Evolutionary conservation across 805 yeast genomes (phyloP).

Genomic region (Candida boleticola): DNA sequence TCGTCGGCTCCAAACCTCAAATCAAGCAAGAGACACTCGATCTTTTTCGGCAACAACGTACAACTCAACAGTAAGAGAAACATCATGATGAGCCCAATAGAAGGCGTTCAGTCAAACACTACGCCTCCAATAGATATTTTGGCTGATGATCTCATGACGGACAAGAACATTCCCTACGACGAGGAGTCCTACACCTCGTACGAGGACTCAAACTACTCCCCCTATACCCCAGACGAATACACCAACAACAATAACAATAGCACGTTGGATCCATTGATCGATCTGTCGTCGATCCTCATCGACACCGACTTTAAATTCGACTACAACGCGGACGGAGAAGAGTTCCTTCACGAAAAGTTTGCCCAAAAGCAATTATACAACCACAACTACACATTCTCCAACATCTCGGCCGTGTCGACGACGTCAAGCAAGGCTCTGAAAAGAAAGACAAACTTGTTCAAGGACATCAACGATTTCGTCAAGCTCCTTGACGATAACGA

Average conservation of each 20-base stretch:
- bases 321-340: not conserved
- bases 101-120: not conserved
- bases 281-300: conserved; percentile 2
- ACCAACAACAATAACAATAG: not conserved
- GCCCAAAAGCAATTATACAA: not conserved
- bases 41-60: conserved; percentile 1
- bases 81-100: conserved; percentile 6
- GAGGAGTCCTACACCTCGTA: not conserved
- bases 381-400: not conserved
- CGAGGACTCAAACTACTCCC: not conserved
- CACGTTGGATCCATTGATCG: conserved; percentile 1
- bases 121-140: conserved; percentile 8
- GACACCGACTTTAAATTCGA: conserved; percentile 5
- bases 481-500: not conserved
- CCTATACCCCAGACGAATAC: conserved; percentile 2
- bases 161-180: not conserved
- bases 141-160: conserved; percentile 3
- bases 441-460: conserved; percentile 14
- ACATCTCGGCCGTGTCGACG: not conserved
- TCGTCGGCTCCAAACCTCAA: conserved; percentile 22
- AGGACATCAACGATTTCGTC: conserved; percentile 17
- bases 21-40: not conserved
- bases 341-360: not conserved
- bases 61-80: conserved; percentile 6
- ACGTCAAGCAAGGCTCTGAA: conserved; percentile 4